A percentile compares a stretch with the other conserved stretches of the same genome.
Evolutionary conservation across 140 eudicot species (phyloP).

Genomic region (Anethum foeniculum): DNA sequence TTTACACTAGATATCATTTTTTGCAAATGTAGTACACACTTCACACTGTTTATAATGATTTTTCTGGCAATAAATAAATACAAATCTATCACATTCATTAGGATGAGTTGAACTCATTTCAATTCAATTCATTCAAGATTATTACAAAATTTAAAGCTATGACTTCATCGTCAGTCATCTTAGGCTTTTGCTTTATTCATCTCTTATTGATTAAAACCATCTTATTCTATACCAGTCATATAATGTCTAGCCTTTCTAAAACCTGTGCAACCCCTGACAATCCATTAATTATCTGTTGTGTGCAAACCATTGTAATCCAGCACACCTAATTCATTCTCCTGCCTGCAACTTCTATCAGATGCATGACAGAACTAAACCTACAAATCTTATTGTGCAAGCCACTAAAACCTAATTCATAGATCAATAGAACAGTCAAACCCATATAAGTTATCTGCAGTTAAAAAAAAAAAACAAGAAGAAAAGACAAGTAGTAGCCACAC

Average conservation of each 20-base stretch:
- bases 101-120: too few species aligned
- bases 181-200: too few species aligned
- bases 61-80: too few species aligned
- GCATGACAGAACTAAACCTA: not conserved
- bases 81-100: too few species aligned
- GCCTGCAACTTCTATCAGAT: not conserved
- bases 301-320: not conserved
- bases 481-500: not conserved
- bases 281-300: too few species aligned
- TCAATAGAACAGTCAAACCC: not conserved
- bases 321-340: not conserved
- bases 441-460: not conserved
- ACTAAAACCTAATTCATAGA: not conserved
- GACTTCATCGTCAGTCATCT: too few species aligned
- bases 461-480: not conserved
- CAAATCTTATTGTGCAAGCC: not conserved
- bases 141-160: too few species aligned
- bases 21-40: too few species aligned
- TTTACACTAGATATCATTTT: too few species aligned
- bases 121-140: too few species aligned
- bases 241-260: not conserved
- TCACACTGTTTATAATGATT: too few species aligned
- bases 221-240: not conserved
- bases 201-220: not conserved
- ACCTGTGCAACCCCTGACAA: not conserved